Evolutionary conservation across 805 yeast genomes (phyloP).

Genomic region (Metschnikowia gelsemii): DNA sequence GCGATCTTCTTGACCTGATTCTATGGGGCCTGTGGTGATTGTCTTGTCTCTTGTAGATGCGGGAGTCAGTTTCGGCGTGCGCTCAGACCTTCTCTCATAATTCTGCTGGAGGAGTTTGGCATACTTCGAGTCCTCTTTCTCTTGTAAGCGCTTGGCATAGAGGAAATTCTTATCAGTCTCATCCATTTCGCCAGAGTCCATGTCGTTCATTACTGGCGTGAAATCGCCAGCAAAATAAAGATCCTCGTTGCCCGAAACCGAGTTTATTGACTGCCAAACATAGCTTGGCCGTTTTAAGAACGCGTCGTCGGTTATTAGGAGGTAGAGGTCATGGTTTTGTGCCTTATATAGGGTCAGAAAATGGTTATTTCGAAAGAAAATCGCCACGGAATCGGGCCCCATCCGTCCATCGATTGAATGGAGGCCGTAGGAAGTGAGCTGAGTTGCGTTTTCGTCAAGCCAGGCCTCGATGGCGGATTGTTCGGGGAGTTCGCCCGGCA

Average conservation of each 20-base stretch:
- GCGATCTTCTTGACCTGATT: not conserved
- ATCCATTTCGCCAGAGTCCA: conserved; percentile 7
- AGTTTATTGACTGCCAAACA: conserved; percentile 79
- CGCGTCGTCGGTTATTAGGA: conserved; percentile 74
- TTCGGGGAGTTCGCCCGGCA: conserved; percentile 12
- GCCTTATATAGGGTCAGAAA: conserved; percentile 68
- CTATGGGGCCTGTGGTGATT: too few species aligned
- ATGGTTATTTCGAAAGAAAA: conserved; percentile 88
- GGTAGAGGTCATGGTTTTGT: conserved; percentile 50
- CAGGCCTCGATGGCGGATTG: conserved; percentile 28
- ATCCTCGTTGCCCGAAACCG: conserved; percentile 69
- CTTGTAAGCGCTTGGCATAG: conserved; percentile 50
- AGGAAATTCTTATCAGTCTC: conserved; percentile 20
- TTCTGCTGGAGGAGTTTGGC: conserved; percentile 47
- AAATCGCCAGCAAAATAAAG: conserved; percentile 67
- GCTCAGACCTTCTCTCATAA: conserved; percentile 16
- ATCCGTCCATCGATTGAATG: conserved; percentile 44
- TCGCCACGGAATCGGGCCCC: conserved; percentile 53
- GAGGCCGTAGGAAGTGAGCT: conserved; percentile 71
- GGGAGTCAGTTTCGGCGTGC: not conserved
- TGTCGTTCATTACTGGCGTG: conserved; percentile 40
- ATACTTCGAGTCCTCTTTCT: conserved; percentile 53
- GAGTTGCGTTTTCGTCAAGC: conserved; percentile 66
- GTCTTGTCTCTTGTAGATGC: too few species aligned
- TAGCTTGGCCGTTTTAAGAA: conserved; percentile 43